Evolutionary conservation across 1,284 basidiomycete species (phyloP).

Genomic region (Ganoderma sinense): DNA sequence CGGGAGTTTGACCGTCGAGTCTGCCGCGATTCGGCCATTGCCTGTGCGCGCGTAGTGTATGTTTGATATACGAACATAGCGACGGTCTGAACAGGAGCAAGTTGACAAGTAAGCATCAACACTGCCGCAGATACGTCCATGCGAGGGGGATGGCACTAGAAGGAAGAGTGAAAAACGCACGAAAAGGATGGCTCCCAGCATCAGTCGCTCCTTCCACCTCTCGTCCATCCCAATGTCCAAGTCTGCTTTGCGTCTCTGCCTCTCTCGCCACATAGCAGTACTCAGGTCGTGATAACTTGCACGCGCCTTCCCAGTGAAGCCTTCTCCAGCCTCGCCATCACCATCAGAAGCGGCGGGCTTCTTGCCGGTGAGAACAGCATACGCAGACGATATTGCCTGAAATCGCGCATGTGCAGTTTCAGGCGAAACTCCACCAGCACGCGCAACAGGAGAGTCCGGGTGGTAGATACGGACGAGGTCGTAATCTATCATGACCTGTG

Average conservation of each 20-base stretch:
- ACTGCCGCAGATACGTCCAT: not conserved
- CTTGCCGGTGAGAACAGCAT: slow-evolving; percentile 57
- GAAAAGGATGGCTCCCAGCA: slow-evolving; percentile 55
- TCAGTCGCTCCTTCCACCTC: slow-evolving; percentile 61
- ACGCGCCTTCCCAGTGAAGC: slow-evolving; percentile 39
- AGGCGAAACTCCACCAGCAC: slow-evolving; percentile 46
- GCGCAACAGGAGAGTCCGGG: slow-evolving; percentile 66
- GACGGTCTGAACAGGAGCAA: slow-evolving; percentile 26
- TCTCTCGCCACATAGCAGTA: slow-evolving; percentile 48
- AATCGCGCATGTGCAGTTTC: slow-evolving; percentile 64
- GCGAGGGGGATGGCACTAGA: not conserved
- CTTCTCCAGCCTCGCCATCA: slow-evolving; percentile 43
- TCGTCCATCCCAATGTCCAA: slow-evolving; percentile 48
- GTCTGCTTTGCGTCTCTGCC: slow-evolving; percentile 49
- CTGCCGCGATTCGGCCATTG: slow-evolving; percentile 22
- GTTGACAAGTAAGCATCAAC: not conserved
- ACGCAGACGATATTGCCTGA: slow-evolving; percentile 66
- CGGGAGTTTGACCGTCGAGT: slow-evolving; percentile 8
- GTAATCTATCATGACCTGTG: slow-evolving; percentile 54
- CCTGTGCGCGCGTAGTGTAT: slow-evolving; percentile 34
- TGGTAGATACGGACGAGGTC: slow-evolving; percentile 76
- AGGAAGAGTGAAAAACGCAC: slow-evolving; percentile 43
- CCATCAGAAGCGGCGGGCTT: slow-evolving; percentile 35
- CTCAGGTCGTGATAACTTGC: slow-evolving; percentile 40
- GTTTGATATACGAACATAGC: slow-evolving; percentile 38